Evolutionary conservation across 768 basidiomycete genomes (phyloP), one percentile per base, ranked within the genome.

Genomic region (Cystobasidium onofrii): DNA sequence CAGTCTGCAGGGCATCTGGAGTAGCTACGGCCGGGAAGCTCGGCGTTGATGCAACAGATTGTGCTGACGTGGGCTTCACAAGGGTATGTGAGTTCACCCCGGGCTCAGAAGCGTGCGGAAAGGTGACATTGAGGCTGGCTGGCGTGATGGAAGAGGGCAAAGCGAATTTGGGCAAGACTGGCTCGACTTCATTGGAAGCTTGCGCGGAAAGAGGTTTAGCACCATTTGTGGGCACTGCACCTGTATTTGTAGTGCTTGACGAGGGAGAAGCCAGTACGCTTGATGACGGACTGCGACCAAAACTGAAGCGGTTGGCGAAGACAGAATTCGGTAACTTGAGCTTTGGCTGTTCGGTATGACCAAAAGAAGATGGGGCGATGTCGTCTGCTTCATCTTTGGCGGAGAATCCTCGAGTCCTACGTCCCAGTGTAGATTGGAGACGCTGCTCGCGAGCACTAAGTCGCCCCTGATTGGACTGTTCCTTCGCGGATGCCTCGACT

Each of bases 221-320:
- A 15, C 4, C 63, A 4, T 39, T 36, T 15, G 43, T 27, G 6
- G 10, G 23, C 10, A 34, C 23, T 27, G 63, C 63, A 39, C 17
- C 3, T 25, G 63, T 6, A 39, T 27, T 15, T 25, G 33, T 6
- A 23, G 12, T 10, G 34, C 23, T 10, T 36, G 39, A 1, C 6
- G 12, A 39, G n/a, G 43, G 43, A 13, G 63, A 64, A 52, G 44
- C 52, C 54, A 60, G 69, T 10, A 57, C 3, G 18, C 50, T 52
- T 6, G 69, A 57, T 7, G 29, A 39, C 6, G 69, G 69, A 6
- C 27, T 36, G 18, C 55, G 50, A 9, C 69, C 69, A 34, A 71
- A 71, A 39, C 69, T 71, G 34, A 71, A 71, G 25, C 69, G 69
- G 39, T 71, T 71, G 1, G 69, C 55, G 29, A 71, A 71, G 29